Evolutionary conservation across 179 eudicot species (phyloP).

Genomic region (Monotropa hypopitys): DNA sequence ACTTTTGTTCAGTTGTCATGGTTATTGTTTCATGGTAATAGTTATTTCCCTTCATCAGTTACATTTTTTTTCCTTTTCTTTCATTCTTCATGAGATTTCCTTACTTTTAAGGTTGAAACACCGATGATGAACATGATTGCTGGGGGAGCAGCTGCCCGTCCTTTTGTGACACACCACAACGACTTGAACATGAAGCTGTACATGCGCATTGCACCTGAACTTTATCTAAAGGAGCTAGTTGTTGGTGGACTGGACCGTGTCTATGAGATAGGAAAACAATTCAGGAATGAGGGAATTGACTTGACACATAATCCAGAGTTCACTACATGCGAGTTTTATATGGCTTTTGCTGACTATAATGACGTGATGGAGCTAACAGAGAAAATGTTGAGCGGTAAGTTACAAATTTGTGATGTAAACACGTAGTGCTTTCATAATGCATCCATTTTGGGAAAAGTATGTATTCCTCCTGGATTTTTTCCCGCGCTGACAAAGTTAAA

Average conservation of each 20-base stretch:
- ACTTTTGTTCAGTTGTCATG: background rate
- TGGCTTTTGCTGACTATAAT: constrained; percentile 95
- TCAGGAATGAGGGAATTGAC: constrained; percentile 95
- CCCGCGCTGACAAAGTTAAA: constrained; percentile 3
- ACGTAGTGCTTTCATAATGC: background rate
- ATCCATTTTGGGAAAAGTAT: background rate
- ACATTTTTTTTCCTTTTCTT: background rate
- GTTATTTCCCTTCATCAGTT: background rate
- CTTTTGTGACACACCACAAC: constrained; percentile 91
- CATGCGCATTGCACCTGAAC: constrained; percentile 97
- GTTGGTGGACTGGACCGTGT: constrained; percentile 97
- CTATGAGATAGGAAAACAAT: constrained; percentile 92
- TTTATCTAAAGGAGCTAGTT: constrained; percentile 82
- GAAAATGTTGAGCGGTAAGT: constrained; percentile 74
- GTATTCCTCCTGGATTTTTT: background rate
- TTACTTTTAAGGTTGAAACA: constrained; percentile 63
- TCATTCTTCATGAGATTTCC: background rate
- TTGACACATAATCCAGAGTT: constrained; percentile 96
- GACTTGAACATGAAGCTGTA: constrained; percentile 79
- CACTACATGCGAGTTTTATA: constrained; percentile 92
- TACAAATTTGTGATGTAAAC: background rate
- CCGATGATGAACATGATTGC: constrained; percentile 99
- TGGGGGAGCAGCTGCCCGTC: constrained; percentile 99
- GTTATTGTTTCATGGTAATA: background rate
- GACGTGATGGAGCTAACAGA: constrained; percentile 88